Evolutionary conservation across 352 stramenopile genomes (phyloP), one percentile per base, ranked within the genome.

Genomic region (Phytopythium helicoides): DNA sequence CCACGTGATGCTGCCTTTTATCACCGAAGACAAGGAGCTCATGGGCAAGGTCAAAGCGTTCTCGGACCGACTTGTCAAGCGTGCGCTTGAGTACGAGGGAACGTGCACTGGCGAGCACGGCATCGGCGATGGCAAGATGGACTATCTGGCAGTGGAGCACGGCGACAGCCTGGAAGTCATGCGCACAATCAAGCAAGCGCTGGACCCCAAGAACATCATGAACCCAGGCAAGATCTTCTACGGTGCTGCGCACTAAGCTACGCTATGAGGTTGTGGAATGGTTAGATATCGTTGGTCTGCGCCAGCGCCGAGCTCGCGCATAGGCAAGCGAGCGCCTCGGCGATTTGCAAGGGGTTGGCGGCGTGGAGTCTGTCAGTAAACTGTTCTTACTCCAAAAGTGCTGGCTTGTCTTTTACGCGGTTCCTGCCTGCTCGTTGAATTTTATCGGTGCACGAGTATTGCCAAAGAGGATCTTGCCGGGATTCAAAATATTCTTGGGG

Each of bases 101-200:
- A 99, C 96, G 26, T 99, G 96, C 80, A 99, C 96, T n/a, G 96
- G 97, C 45, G 97, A 99, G 70, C 96, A 99, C 66, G 96, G 96
- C 31, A 70, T 99, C 12, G 97, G 97, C 14, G 87, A 92, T 52
- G 96, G 97, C 53, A 99, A 99, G 76, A 96, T 90, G 58, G 75
- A 83, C 47, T 97, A 97, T 66, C 57, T 98, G 18, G 55, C 71
- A 41, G 74, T 82, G 48, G 95, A 99, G 72, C 93, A 98, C 60
- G 91, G 94, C 37, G 58, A 86, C 33, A 94, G 86, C 40, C 74
- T 99, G 7, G 61, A 89, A 33, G 82, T 98, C 48, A 99, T 99
- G 96, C 68, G 77, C 52, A 65, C 71, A 21, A 92, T 99, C 64
- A 99, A 99, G 75, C 76, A 84, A 19, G 81, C 93, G 28, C 62